These are phyloP conservation scores for Saccharomycopsis olivae DNA, from an alignment of 805 yeast genomes.

Conservation along the genomic window DNA sequence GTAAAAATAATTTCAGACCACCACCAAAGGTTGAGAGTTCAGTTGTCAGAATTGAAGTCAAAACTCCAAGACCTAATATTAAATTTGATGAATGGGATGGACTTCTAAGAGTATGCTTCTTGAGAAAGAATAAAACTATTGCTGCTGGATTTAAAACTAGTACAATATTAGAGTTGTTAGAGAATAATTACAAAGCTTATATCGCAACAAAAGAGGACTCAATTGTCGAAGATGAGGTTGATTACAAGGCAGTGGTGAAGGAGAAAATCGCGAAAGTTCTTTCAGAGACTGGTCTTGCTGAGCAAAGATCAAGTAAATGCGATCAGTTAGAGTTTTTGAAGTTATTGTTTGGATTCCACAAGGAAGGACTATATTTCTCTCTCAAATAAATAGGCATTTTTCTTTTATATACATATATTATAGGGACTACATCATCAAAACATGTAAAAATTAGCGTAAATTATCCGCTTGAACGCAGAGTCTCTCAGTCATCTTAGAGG, in stretches of 20 bases:
- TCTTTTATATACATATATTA: too few species aligned
- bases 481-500: too few species aligned
- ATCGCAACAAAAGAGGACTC: slow-evolving; percentile 41
- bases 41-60: slow-evolving; percentile 88
- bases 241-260: slow-evolving; percentile 36
- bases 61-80: slow-evolving; percentile 85
- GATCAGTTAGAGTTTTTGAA: slow-evolving; percentile 91
- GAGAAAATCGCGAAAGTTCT: slow-evolving; percentile 65
- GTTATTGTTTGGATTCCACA: slow-evolving; percentile 85
- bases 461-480: too few species aligned
- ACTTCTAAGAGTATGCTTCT: slow-evolving; percentile 78
- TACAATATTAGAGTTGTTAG: slow-evolving; percentile 71
- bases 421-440: too few species aligned
- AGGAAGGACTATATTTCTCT: slow-evolving; percentile 85
- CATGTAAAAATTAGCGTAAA: too few species aligned
- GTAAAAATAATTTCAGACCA: slow-evolving; percentile 91
- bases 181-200: slow-evolving; percentile 76
- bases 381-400: background rate
- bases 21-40: slow-evolving; percentile 98
- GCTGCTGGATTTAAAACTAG: slow-evolving; percentile 85
- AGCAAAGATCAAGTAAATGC: slow-evolving; percentile 84
- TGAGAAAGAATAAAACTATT: slow-evolving; percentile 85
- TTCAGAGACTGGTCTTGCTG: slow-evolving; percentile 67
- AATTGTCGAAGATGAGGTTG: slow-evolving; percentile 24
- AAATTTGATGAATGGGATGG: slow-evolving; percentile 98